A percentile compares a stretch with the other conserved stretches of the same genome.
Conservation (phyloP, 2,329 filamentous ascomycete species). For the Botrytis squamosa region DNA sequence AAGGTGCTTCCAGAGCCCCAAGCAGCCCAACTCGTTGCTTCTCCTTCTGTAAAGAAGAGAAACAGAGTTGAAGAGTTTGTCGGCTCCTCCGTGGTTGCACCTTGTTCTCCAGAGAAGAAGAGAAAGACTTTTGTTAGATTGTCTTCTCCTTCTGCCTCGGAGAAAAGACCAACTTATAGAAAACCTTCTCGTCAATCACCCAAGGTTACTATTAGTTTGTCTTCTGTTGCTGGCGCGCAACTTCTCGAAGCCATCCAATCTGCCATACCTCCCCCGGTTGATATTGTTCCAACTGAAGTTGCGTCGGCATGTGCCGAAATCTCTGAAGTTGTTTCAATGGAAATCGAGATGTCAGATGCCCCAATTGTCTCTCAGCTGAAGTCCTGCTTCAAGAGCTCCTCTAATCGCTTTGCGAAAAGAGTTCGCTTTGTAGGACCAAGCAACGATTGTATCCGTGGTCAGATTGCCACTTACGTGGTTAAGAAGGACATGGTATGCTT, state of each 20-base stretch:
- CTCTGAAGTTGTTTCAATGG: constrained; percentile 6
- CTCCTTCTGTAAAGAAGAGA: background rate
- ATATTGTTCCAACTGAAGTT: background rate
- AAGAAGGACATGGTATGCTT: background rate
- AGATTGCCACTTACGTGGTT: background rate
- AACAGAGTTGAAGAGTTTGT: background rate
- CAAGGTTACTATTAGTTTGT: background rate
- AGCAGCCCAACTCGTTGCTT: background rate
- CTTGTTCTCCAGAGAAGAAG: background rate
- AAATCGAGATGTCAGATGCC: constrained; percentile 10
- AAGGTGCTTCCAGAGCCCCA: background rate
- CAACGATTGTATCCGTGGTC: background rate
- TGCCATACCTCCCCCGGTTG: background rate
- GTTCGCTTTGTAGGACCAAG: constrained; percentile 16
- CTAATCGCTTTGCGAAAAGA: constrained; percentile 13
- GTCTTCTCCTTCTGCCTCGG: background rate
- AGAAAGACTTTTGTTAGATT: background rate
- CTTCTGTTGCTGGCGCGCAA: constrained; percentile 19
- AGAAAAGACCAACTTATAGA: background rate
- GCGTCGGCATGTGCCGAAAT: constrained; percentile 15
- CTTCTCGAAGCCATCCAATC: constrained; percentile 3
- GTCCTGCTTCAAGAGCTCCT: constrained; percentile 10
- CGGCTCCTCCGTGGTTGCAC: background rate
- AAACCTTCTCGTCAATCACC: background rate
- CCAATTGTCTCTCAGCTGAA: constrained; percentile 11